Evolutionary conservation across 225 moss, liverwort and hornwort genomes (phyloP), one percentile per base, ranked within the genome.

Genomic region (Neckera pumila): DNA sequence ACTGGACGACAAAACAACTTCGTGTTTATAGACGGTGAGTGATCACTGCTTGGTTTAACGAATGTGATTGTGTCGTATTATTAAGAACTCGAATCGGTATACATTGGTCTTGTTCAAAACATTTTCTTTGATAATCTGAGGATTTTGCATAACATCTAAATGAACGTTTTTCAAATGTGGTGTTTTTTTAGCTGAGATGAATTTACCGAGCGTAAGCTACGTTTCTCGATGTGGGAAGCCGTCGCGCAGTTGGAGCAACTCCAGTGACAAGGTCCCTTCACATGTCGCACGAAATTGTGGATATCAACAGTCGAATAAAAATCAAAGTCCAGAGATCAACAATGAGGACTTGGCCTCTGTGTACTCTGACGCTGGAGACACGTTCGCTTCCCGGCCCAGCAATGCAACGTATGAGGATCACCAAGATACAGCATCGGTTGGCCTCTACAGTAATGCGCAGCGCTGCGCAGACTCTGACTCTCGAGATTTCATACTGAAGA

Each of bases 401-500:
- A 92, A 91, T 85, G 92, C 88, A 53, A 59, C 86, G 58, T 81
- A 28, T 36, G 92, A 92, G 86, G 92, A 89, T 79, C 57, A 62
- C 45, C 80, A 86, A n/a, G 89, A 86, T 60, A 63, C 47, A 63
- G 77, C 31, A 57, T 70, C 85, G 18, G 74, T 74, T 83, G 87
- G 83, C 30, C 82, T 89, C 23, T 78, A 80, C 60, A 65, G 90
- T 49, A 82, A 87, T 81, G 64, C 83, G 10, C 85, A 85, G 69
- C 91, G 86, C 64, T 81, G 89, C 84, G 91, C 92, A 26, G 95
- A 98, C 58, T 92, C 90, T 11, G 91, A 90, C 59, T 94, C 94
- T 49, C 93, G 94, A 33, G 98, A 97, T 86, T 98, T 96, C 87
- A 97, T 98, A 21, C 88, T 98, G 95, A 93, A 95, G 86, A 89